These are phyloP conservation scores for Epichloe festucae DNA, from an alignment of 2,329 filamentous ascomycete genomes.

Conservation along the genomic window DNA sequence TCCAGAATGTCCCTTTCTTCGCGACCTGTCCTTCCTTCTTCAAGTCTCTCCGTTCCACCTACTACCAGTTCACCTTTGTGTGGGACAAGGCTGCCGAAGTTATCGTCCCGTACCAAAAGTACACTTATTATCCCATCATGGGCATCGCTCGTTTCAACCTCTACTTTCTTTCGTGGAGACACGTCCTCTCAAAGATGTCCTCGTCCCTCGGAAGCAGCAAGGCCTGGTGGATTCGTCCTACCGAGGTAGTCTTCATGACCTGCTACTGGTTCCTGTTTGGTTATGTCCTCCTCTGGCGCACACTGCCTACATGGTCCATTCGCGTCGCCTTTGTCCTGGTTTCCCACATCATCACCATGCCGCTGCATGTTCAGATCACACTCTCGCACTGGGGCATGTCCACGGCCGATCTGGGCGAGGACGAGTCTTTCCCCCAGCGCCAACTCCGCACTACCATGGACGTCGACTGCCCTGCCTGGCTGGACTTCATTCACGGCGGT, in stretches of 20 bases:
- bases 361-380: conserved; percentile 59
- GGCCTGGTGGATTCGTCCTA: conserved; percentile 55
- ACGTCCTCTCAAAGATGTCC: conserved; percentile 43
- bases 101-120: conserved; percentile 47
- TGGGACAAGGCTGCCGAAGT: conserved; percentile 50
- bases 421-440: conserved; percentile 53
- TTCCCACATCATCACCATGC: conserved; percentile 52
- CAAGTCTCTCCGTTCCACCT: conserved; percentile 47
- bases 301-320: conserved; percentile 42
- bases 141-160: conserved; percentile 59
- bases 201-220: conserved; percentile 40
- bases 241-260: conserved; percentile 48
- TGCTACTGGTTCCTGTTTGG: conserved; percentile 59
- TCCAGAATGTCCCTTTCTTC: conserved; percentile 57
- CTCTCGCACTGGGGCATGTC: conserved; percentile 63
- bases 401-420: conserved; percentile 48
- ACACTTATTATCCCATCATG: conserved; percentile 58
- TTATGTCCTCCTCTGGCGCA: conserved; percentile 48
- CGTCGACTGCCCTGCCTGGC: conserved; percentile 57
- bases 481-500: conserved; percentile 60
- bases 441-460: conserved; percentile 64
- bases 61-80: conserved; percentile 51
- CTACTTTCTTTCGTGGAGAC: conserved; percentile 53
- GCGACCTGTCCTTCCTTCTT: conserved; percentile 55
- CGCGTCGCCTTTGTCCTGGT: conserved; percentile 51